Evolutionary conservation across 345 rosid genomes (phyloP).

Genomic region (Microthlaspi erraticum): DNA sequence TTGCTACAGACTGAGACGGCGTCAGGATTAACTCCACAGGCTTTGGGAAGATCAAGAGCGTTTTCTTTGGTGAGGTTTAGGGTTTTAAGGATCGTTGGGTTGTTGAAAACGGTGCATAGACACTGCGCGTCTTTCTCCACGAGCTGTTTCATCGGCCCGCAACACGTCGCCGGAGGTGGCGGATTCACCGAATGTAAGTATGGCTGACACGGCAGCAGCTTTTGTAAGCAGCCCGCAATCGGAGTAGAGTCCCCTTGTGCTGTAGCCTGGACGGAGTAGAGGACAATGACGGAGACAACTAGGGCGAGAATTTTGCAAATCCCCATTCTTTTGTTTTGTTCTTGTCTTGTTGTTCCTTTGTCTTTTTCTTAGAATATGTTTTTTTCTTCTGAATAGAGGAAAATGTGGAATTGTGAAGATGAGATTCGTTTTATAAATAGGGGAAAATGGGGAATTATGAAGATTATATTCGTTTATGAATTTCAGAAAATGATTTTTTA

Average conservation of each 20-base stretch:
- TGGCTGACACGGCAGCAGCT: constrained; percentile 54
- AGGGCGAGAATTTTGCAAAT: neutral
- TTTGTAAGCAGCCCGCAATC: constrained; percentile 43
- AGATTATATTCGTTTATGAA: no score
- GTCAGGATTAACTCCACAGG: constrained; percentile 56
- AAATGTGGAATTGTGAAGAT: neutral
- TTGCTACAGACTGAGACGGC: constrained; percentile 47
- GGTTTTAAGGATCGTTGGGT: constrained; percentile 40
- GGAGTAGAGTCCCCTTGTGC: constrained; percentile 23
- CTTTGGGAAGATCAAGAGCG: constrained; percentile 55
- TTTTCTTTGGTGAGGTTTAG: constrained; percentile 51
- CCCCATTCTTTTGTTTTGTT: constrained; percentile 15
- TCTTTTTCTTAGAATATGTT: neutral
- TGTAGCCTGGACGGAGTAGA: constrained; percentile 18
- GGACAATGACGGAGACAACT: neutral
- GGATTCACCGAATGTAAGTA: constrained; percentile 35
- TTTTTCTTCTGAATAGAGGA: constrained; percentile 18
- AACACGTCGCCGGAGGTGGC: constrained; percentile 57
- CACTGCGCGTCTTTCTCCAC: constrained; percentile 46
- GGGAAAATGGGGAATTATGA: neutral
- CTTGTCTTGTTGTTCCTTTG: neutral
- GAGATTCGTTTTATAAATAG: constrained; percentile 11
- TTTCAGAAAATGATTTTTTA: neutral
- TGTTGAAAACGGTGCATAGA: constrained; percentile 50
- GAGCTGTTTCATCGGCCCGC: constrained; percentile 53